phyloP scores from a whole-genome alignment of 345 rosid genomes.

The Pistacia vera region DNA sequence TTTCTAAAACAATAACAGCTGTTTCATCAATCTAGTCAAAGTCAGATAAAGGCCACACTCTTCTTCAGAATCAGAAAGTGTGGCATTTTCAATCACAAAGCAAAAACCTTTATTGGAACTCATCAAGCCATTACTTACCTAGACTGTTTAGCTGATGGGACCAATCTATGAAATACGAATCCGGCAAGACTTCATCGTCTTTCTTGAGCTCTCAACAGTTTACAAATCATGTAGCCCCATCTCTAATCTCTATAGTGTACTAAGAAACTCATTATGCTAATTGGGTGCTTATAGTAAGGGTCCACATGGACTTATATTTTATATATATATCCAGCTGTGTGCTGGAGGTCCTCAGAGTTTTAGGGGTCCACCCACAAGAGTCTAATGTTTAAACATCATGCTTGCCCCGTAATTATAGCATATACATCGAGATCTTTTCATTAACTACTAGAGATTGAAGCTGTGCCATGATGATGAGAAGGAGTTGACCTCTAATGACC shows the following conservation, averaged over 20 bases:
- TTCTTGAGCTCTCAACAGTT: not conserved
- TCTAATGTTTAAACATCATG: slow-evolving; percentile 30
- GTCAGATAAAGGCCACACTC: slow-evolving; percentile 13
- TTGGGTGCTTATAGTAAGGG: slow-evolving; percentile 4
- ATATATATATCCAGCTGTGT: slow-evolving; percentile 34
- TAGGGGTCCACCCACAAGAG: slow-evolving; percentile 24
- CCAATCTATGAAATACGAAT: not conserved
- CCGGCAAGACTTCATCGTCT: slow-evolving; percentile 20
- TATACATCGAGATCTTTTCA: not conserved
- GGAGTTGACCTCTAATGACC: slow-evolving; percentile 24
- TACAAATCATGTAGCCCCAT: slow-evolving; percentile 11
- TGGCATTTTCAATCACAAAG: slow-evolving; percentile 23
- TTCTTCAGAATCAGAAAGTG: slow-evolving; percentile 25
- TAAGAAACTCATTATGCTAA: slow-evolving; percentile 21
- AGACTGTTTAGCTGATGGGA: slow-evolving; percentile 1
- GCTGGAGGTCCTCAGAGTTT: slow-evolving; percentile 14
- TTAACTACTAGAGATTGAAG: slow-evolving; percentile 6
- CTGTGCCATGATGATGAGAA: slow-evolving; percentile 8
- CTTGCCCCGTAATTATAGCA: slow-evolving; percentile 30
- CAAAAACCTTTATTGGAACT: slow-evolving; percentile 25
- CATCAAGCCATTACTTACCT: slow-evolving; percentile 8
- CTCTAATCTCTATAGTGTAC: not conserved
- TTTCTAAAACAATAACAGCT: not conserved
- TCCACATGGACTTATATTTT: slow-evolving; percentile 23
- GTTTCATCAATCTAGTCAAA: slow-evolving; percentile 33